phyloP scores from a whole-genome alignment of 768 basidiomycete genomes.

The Crucibulum laeve region DNA sequence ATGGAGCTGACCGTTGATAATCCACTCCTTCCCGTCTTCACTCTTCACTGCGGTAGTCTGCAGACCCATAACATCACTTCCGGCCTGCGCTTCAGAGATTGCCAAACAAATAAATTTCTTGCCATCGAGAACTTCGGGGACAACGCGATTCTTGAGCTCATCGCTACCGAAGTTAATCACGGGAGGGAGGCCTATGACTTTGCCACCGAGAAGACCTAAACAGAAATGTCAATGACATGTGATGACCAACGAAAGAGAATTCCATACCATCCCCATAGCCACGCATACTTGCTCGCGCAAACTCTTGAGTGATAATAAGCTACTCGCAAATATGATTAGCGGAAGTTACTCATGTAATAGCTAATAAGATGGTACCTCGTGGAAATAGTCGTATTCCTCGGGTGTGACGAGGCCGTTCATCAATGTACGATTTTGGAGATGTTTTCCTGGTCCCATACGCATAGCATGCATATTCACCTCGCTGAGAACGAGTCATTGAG shows the following conservation, averaged over 20 bases:
- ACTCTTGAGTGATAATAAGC: conserved; percentile 84
- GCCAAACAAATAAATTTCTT: conserved; percentile 86
- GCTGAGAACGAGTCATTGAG: conserved; percentile 22
- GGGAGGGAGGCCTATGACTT: conserved; percentile 84
- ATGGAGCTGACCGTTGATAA: conserved; percentile 55
- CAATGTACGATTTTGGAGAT: conserved; percentile 77
- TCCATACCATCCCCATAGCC: conserved; percentile 78
- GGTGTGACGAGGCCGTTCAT: conserved; percentile 80
- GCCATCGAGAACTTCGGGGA: conserved; percentile 67
- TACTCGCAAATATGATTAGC: conserved; percentile 19
- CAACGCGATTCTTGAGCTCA: conserved; percentile 50
- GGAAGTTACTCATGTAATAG: conserved; percentile 1
- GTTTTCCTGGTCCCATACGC: conserved; percentile 93
- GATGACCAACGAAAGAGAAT: neutral
- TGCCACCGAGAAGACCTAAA: conserved; percentile 64
- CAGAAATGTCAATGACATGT: conserved; percentile 15
- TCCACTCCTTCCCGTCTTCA: conserved; percentile 80
- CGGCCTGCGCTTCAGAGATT: conserved; percentile 87
- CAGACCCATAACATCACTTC: conserved; percentile 79
- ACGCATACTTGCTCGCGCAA: conserved; percentile 61
- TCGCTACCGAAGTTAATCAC: conserved; percentile 84
- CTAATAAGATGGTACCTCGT: conserved; percentile 44
- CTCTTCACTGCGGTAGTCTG: conserved; percentile 75
- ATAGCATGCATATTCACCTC: conserved; percentile 79
- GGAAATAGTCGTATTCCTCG: conserved; percentile 90